phyloP scores from a whole-genome alignment of 1,284 basidiomycete genomes.

The Trametes sp. region DNA sequence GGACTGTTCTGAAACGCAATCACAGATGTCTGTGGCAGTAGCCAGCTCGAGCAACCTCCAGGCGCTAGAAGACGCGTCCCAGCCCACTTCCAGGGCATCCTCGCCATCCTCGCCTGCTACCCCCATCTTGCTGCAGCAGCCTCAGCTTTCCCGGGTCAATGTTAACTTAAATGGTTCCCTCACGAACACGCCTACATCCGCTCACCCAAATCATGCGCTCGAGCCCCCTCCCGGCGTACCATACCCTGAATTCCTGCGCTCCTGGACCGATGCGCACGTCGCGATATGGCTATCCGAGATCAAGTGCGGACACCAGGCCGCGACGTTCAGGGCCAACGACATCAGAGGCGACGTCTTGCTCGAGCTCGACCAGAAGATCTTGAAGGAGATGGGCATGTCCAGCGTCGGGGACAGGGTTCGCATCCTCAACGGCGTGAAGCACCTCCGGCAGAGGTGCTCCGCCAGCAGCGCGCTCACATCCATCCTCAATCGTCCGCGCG shows the following conservation, averaged over 20 bases:
- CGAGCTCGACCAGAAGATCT: constrained; percentile 84
- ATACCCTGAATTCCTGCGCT: constrained; percentile 68
- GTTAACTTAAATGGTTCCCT: constrained; percentile 37
- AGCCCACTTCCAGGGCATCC: constrained; percentile 53
- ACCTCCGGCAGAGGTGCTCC: constrained; percentile 67
- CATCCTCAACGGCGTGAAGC: constrained; percentile 85
- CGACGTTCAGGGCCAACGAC: constrained; percentile 82
- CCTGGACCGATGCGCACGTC: constrained; percentile 76
- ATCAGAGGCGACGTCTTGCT: constrained; percentile 89
- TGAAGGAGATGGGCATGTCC: constrained; percentile 89
- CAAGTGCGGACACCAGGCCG: constrained; percentile 74
- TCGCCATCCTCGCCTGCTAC: constrained; percentile 61
- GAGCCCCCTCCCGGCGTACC: constrained; percentile 66
- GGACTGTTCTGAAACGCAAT: constrained; percentile 1
- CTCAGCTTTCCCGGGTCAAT: constrained; percentile 33
- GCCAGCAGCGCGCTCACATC: constrained; percentile 38
- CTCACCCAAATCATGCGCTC: constrained; percentile 42
- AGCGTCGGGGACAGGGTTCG: constrained; percentile 92
- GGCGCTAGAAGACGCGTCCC: constrained; percentile 46
- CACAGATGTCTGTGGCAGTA: constrained; percentile 51
- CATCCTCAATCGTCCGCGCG: constrained; percentile 36
- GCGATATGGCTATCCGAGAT: constrained; percentile 76
- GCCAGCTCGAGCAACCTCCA: constrained; percentile 48
- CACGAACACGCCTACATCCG: constrained; percentile 19
- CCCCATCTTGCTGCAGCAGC: constrained; percentile 48